Conservation (phyloP, 148 eudicot genomes). For the Beta vulgaris region DNA sequence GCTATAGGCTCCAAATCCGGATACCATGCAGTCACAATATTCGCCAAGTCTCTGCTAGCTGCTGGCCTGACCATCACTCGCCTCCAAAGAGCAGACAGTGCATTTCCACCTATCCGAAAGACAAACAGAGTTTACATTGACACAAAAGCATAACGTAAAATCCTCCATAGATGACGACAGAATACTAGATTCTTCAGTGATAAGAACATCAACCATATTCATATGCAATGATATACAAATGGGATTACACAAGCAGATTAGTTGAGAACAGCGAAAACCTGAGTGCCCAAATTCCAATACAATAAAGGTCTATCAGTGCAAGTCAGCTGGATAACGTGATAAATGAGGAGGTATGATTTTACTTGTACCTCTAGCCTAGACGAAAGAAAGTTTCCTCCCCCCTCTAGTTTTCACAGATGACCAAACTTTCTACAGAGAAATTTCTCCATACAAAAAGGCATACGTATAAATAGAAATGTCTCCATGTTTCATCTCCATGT, state of each 20-base stretch:
- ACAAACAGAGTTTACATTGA: not conserved
- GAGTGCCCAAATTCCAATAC: no score
- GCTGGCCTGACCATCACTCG: constrained; percentile 67
- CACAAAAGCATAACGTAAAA: not conserved
- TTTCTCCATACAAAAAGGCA: no score
- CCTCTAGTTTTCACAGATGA: no score
- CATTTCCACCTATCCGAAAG: constrained; percentile 43
- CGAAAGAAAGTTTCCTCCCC: no score
- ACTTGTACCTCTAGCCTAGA: no score
- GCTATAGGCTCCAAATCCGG: constrained; percentile 65
- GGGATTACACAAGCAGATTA: not conserved
- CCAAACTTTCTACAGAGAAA: not conserved
- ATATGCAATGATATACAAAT: not conserved
- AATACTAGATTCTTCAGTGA: not conserved
- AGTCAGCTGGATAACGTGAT: no score
- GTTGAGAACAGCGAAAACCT: no score
- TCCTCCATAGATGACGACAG: not conserved
- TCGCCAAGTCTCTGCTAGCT: constrained; percentile 49
- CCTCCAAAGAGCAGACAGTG: constrained; percentile 82
- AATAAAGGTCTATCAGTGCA: no score
- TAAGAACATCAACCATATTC: not conserved
- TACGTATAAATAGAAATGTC: no score
- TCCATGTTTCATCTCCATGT: no score
- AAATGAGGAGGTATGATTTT: no score
- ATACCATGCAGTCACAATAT: constrained; percentile 58